phyloP scores from a whole-genome alignment of 2,329 filamentous ascomycete genomes.

The Verticillium nubilum region DNA sequence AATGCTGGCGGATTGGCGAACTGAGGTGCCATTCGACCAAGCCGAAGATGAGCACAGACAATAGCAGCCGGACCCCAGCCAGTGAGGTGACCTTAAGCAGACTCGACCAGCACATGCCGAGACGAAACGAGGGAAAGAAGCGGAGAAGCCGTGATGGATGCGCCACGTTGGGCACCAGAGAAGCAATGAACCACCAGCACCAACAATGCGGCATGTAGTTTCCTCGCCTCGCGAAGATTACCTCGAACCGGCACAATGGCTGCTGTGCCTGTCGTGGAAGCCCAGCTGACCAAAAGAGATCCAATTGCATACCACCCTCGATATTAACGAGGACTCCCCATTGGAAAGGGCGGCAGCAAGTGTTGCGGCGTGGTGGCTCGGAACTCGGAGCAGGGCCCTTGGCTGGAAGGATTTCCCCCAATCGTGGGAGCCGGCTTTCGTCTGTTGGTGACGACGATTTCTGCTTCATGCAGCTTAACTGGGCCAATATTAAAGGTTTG shows the following conservation, averaged over 20 bases:
- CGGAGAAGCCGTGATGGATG: not conserved
- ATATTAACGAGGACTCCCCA: not conserved
- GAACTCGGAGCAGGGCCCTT: not conserved
- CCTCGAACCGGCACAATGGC: not conserved
- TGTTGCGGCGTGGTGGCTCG: not conserved
- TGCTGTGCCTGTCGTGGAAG: not conserved
- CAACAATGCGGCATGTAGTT: not conserved
- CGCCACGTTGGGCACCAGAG: not conserved
- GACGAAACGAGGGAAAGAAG: not conserved
- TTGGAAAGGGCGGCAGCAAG: not conserved
- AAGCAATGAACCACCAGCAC: not conserved
- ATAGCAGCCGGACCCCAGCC: not conserved
- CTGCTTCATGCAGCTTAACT: not conserved
- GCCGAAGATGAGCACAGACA: not conserved
- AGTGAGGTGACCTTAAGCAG: not conserved
- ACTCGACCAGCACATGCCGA: not conserved
- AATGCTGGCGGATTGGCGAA: not conserved
- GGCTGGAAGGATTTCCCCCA: not conserved
- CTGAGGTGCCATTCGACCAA: not conserved
- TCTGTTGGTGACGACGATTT: not conserved
- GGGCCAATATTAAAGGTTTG: not conserved
- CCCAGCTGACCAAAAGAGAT: not conserved
- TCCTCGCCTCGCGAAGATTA: not conserved
- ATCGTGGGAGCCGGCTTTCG: not conserved
- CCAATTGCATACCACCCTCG: not conserved